Evolutionary conservation across 2,329 filamentous ascomycete genomes (phyloP).

Genomic region (Fusarium sublunatum): DNA sequence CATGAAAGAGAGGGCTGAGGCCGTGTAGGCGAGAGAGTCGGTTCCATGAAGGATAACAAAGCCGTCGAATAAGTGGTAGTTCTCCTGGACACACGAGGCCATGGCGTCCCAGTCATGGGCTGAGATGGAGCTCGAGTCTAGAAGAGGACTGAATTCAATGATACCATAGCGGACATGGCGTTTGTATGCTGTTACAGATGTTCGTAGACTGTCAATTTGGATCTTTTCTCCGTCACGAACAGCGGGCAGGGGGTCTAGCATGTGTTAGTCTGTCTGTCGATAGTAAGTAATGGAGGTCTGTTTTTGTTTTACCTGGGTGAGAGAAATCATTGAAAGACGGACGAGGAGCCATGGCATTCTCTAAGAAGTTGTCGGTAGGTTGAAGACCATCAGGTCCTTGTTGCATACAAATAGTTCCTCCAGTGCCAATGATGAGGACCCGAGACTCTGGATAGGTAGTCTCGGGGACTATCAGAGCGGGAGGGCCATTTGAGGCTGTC

Average conservation of each 20-base stretch:
- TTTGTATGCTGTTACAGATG: constrained; percentile 82
- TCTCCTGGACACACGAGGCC: constrained; percentile 79
- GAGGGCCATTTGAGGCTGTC: constrained; percentile 18
- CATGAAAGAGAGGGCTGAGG: constrained; percentile 93
- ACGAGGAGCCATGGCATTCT: constrained; percentile 82
- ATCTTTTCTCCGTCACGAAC: constrained; percentile 61
- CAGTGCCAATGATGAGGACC: constrained; percentile 91
- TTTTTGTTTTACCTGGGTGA: constrained; percentile 44
- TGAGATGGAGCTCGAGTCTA: constrained; percentile 92
- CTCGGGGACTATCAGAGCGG: constrained; percentile 28
- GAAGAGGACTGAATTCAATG: constrained; percentile 83
- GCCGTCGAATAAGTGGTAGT: constrained; percentile 89
- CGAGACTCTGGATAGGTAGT: constrained; percentile 74
- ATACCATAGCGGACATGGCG: constrained; percentile 86
- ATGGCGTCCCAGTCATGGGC: constrained; percentile 88
- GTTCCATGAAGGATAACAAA: constrained; percentile 94
- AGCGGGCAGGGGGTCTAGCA: constrained; percentile 61
- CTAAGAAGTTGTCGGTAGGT: constrained; percentile 82
- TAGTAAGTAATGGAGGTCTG: not conserved
- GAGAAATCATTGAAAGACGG: constrained; percentile 84
- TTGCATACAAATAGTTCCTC: constrained; percentile 91
- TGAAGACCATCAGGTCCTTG: constrained; percentile 82
- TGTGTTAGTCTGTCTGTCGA: constrained; percentile 4
- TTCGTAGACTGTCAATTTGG: constrained; percentile 76
- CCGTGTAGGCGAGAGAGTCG: constrained; percentile 89